Base-by-base conservation (phyloP, 345 rosid species). In the Eucalyptus decipiens region DNA sequence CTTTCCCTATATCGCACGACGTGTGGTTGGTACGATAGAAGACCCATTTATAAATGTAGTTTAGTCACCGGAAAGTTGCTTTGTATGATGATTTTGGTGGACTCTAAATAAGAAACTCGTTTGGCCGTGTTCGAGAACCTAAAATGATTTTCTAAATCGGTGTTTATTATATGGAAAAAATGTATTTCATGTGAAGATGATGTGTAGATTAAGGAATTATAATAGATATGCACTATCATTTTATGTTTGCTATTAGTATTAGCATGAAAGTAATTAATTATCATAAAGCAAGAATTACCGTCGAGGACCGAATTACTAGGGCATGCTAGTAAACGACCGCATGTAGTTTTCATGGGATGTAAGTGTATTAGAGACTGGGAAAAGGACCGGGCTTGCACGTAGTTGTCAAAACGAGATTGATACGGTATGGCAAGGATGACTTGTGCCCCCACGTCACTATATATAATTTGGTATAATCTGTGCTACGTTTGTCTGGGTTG, bases 111-210 rank as follows among this genome's bases (percentile, higher is more conserved):
- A 12, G 80, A 1, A 69, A 34, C 7, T 69, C 6, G 3, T 9
- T 34, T 34, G 2, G 6, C 4, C 0, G 3, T 7, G 32, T 65
- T n/a, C 1, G 37, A 65, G 21, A 65, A 30, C 21, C 40, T 19
- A 67, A 67, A 67, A 8, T 5, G 40, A n/a, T 65, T 65, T 4
- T n/a, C 21, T 18, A 65, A 65, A 8, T 69, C 2, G 80, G 2
- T 9, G 12, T 69, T 34, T 17, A 69, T 34, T 5, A 69, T 34
- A 69, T 21, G 40, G 11, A 40, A 9, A 32, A 18, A 69, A 69
- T 9, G 4, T 3, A 69, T 69, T 6, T 69, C 24, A 6, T 32
- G 42, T 3, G 11, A 69, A 6, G 11, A 34, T 0, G 1, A 69
- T 17, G 34, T 8, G 76, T n/a, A 15, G 37, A 65, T 65, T 15